A percentile compares a stretch with the other conserved stretches of the same genome.
Conservation (phyloP, 2,329 filamentous ascomycete species). For the Colletotrichum chrysophilum region DNA sequence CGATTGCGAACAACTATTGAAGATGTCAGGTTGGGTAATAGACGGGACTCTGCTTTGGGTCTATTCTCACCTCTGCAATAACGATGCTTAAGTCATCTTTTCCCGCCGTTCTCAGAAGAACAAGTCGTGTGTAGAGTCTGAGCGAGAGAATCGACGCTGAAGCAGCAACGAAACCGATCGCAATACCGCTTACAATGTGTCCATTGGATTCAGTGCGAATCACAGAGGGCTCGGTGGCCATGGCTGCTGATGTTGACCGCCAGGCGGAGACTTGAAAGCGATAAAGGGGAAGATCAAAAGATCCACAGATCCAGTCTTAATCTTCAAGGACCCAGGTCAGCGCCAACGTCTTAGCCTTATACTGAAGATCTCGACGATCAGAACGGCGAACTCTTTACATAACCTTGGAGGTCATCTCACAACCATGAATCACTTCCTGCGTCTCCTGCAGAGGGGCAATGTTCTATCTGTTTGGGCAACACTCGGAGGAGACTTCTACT, state of each 20-base stretch:
- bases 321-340: not conserved
- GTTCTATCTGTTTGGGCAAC: not conserved
- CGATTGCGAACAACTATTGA: constrained; percentile 23
- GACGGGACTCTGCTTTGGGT: too few relatives aligned
- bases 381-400: not conserved
- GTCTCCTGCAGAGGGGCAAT: not conserved
- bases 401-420: not conserved
- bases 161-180: constrained; percentile 24
- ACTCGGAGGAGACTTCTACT: not conserved
- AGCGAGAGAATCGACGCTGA: constrained; percentile 18
- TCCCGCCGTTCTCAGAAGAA: constrained; percentile 27
- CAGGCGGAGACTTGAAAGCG: not conserved
- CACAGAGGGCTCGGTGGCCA: not conserved
- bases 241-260: not conserved
- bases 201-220: constrained; percentile 24
- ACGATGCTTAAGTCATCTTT: constrained; percentile 33
- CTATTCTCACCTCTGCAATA: constrained; percentile 23
- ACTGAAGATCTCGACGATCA: not conserved
- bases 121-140: constrained; percentile 28
- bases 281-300: not conserved
- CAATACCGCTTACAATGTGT: constrained; percentile 25
- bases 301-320: not conserved
- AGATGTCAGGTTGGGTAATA: too few relatives aligned
- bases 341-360: not conserved
- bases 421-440: not conserved